Percentiles rank a stretch among this genome's conserved stretches.
Conservation (phyloP, 495 filamentous ascomycete genomes). For the Opeltia flavorubescens region DNA sequence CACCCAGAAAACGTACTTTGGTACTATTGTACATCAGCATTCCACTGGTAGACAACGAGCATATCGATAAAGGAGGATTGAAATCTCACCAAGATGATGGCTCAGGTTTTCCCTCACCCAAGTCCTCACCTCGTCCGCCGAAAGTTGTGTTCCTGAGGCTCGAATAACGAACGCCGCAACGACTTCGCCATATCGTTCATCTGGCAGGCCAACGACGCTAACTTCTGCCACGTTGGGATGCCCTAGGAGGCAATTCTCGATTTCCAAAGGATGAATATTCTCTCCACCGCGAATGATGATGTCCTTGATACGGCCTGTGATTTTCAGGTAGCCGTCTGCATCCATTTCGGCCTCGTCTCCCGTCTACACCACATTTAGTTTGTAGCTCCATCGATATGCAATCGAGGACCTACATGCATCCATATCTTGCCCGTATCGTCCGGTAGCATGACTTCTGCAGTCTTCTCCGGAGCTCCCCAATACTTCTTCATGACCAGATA, state of each 20-base stretch:
- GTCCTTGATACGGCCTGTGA: conserved; percentile 76
- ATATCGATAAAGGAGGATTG: neutral
- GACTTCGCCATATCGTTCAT: conserved; percentile 72
- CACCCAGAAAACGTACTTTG: conserved; percentile 81
- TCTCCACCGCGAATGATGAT: conserved; percentile 87
- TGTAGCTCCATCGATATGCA: neutral
- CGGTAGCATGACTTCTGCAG: conserved; percentile 52
- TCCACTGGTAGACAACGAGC: neutral
- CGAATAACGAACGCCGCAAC: conserved; percentile 71
- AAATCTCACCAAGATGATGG: conserved; percentile 50
- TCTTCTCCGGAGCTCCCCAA: conserved; percentile 57
- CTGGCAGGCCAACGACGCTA: conserved; percentile 71
- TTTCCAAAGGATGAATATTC: conserved; percentile 90
- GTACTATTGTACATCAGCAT: conserved; percentile 35
- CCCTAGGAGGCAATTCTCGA: conserved; percentile 79
- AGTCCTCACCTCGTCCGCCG: conserved; percentile 41
- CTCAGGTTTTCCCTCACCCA: conserved; percentile 66
- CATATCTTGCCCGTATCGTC: conserved; percentile 48
- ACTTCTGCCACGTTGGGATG: conserved; percentile 55
- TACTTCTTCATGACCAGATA: conserved; percentile 89
- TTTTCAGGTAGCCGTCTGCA: conserved; percentile 45
- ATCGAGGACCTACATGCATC: conserved; percentile 37
- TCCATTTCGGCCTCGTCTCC: conserved; percentile 93
- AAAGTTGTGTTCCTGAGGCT: conserved; percentile 26
- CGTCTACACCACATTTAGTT: conserved; percentile 22